phyloP scores from a whole-genome alignment of 83 land plant genomes.

The Picea mariana region DNA sequence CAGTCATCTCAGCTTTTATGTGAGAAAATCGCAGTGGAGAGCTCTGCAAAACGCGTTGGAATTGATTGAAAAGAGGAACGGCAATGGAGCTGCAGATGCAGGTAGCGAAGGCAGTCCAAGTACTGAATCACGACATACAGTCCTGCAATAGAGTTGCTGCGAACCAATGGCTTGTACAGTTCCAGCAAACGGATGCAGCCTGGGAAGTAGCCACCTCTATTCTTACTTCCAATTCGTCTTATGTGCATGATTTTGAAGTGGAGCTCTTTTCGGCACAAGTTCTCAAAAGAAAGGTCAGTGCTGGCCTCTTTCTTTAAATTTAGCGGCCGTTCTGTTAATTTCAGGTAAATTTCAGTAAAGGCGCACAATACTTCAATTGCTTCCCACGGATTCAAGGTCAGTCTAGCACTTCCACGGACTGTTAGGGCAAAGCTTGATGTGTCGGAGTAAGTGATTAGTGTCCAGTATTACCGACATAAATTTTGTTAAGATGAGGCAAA shows the following conservation, averaged over 20 bases:
- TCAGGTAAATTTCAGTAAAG: neutral
- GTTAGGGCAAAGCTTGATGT: no score
- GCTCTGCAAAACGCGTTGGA: no score
- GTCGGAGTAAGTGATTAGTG: no score
- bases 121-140: slow-evolving; percentile 79
- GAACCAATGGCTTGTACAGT: slow-evolving; percentile 95
- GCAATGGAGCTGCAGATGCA: slow-evolving; percentile 58
- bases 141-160: slow-evolving; percentile 95
- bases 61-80: no score
- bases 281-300: slow-evolving; percentile 81
- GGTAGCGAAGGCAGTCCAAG: slow-evolving; percentile 91
- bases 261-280: slow-evolving; percentile 94
- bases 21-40: no score
- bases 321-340: neutral
- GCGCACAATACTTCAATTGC: neutral
- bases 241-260: slow-evolving; percentile 58
- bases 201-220: slow-evolving; percentile 92
- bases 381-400: no score
- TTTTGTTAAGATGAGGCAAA: no score
- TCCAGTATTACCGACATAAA: no score
- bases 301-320: no score
- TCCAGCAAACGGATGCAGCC: slow-evolving; percentile 86
- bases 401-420: no score
- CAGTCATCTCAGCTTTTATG: no score
- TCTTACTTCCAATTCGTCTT: slow-evolving; percentile 52